Base-by-base conservation (phyloP, 2,329 filamentous ascomycete genomes). In the Cryphonectria radicalis region DNA sequence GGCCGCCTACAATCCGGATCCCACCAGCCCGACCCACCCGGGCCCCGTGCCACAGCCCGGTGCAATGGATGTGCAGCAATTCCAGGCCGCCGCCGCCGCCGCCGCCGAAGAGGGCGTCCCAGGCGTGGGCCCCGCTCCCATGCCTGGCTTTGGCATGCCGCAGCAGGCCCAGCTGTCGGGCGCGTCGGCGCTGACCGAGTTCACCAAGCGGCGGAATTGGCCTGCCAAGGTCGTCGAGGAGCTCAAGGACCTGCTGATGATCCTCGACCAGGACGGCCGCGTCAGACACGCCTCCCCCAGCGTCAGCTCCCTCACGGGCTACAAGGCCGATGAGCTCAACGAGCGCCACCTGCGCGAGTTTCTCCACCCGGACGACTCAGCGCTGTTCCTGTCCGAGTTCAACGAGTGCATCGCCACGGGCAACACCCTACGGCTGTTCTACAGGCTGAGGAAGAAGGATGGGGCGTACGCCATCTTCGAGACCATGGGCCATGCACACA, bases 401-500 rank as follows among this genome's bases (percentile, higher is more conserved):
- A 94, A 96, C 80, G 93, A 97, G 79, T 93, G 92, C 22, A 95
- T 97, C 74, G 91, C 93, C 2, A 92, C 90, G 10, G 93, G 92
- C n/a, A 91, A 92, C 75, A 85, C 90, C 5, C 82, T 98, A 73
- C 92, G 93, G 71, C 90, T 97, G 80, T 97, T 97, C 83, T 96
- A 97, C 79, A 91, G 95, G 66, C 90, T 98, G 78, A 93, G 90
- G 80, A 89, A 90, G 75, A 86, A 87, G 76, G 93, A 96, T 78
- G 90, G 89, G 32, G 86, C 85, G 2, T 97, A 92, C 79, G 86
- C 87, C 74, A 93, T 98, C 69, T 93, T 98, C 78, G 95, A 98
- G 82, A 91, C 93, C n/a, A 91, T 95, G 75, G 95, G 95, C 66
- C 95, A 98, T 79, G 93, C 94, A 17, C 95, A 98, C 82, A 91